phyloP scores from a whole-genome alignment of 2,329 filamentous ascomycete genomes.

The Dothideomycetidae sp. region DNA sequence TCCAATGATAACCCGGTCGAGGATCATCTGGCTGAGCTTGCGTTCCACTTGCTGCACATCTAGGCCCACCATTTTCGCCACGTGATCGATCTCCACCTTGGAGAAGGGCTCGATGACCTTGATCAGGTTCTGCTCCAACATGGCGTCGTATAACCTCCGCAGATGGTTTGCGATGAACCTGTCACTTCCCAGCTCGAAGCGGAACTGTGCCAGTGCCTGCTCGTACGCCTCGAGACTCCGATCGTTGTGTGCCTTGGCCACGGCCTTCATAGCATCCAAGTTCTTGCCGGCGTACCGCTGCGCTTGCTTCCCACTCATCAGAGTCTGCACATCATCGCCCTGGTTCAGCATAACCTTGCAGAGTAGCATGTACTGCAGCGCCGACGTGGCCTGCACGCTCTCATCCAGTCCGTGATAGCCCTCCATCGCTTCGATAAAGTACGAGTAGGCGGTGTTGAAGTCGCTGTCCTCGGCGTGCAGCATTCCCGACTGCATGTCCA shows the following conservation, averaged over 20 bases:
- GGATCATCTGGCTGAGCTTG: conserved; percentile 98
- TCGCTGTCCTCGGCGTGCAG: conserved; percentile 96
- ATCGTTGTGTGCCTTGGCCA: conserved; percentile 88
- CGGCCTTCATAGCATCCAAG: conserved; percentile 97
- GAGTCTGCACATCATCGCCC: conserved; percentile 84
- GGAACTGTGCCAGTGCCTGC: conserved; percentile 74
- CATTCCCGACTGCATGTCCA: conserved; percentile 99
- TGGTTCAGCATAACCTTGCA: conserved; percentile 99
- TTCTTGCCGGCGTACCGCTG: conserved; percentile 91
- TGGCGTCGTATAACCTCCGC: conserved; percentile 88
- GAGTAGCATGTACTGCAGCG: conserved; percentile 96
- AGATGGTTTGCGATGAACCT: conserved; percentile 95
- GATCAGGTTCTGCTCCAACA: conserved; percentile 98
- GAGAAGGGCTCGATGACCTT: conserved; percentile 99
- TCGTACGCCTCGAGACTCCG: conserved; percentile 96
- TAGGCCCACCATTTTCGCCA: conserved; percentile 93
- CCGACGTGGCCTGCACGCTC: conserved; percentile 76
- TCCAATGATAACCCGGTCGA: conserved; percentile 97
- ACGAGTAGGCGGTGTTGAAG: conserved; percentile 97
- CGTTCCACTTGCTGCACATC: conserved; percentile 95
- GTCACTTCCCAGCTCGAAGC: conserved; percentile 86
- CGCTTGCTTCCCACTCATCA: conserved; percentile 93
- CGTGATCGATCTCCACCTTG: conserved; percentile 88
- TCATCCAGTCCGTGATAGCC: conserved; percentile 93
- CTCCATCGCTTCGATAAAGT: conserved; percentile 98